These are phyloP conservation scores for Suhomyces yuchorum DNA, from an alignment of 1,139 yeast genomes.

Conservation along the genomic window DNA sequence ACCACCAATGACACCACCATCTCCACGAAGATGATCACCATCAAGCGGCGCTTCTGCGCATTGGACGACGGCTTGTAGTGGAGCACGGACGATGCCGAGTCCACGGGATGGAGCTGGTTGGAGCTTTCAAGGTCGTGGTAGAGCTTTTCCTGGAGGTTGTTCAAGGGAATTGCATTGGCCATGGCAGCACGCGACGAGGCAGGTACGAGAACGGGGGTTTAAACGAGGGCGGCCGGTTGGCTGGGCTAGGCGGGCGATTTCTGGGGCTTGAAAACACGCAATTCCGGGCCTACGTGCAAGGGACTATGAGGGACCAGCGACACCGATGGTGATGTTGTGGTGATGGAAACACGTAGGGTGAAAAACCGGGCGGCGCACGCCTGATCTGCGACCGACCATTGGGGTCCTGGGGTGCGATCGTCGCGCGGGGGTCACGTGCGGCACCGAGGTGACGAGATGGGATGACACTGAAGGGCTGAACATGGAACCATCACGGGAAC, in stretches of 20 bases:
- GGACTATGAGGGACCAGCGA: background rate
- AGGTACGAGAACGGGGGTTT: background rate
- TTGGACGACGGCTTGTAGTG: conserved; percentile 8
- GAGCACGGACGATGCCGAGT: conserved; percentile 9
- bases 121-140: conserved; percentile 16
- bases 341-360: conserved; percentile 4
- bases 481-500: no score
- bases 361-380: conserved; percentile 3
- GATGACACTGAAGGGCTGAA: no score
- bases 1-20: conserved; percentile 24
- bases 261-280: background rate
- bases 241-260: background rate
- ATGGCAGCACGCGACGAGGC: conserved; percentile 1
- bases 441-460: no score
- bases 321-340: conserved; percentile 1
- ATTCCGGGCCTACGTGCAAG: background rate
- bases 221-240: background rate
- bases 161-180: conserved; percentile 7
- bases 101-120: conserved; percentile 12
- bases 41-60: conserved; percentile 8
- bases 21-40: conserved; percentile 27
- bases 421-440: no score
- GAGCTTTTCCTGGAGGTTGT: conserved; percentile 12
- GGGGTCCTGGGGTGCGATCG: no score
- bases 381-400: no score